Conservation (phyloP, 1,139 yeast genomes). For the Diutina scorzettiae region DNA sequence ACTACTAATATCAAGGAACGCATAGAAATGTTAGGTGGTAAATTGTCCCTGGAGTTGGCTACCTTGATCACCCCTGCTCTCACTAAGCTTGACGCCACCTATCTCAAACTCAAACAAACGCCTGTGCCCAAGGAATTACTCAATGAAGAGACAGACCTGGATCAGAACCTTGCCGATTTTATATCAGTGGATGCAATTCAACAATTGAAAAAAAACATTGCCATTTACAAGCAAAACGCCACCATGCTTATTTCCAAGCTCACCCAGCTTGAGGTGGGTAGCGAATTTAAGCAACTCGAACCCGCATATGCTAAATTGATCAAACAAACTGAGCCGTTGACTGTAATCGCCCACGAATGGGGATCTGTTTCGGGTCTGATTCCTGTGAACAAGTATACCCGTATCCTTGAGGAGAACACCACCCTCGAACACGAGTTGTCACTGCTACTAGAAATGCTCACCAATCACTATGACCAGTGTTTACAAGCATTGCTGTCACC, state of each 20-base stretch:
- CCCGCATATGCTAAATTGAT: not conserved
- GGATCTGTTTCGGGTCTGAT: not conserved
- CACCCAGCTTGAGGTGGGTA: not conserved
- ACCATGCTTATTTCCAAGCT: not conserved
- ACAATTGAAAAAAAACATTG: not conserved
- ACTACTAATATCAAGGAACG: not conserved
- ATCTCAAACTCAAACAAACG: not conserved
- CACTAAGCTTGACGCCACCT: not conserved
- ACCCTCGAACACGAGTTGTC: constrained; percentile 63
- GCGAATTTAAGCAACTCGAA: not conserved
- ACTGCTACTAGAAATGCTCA: constrained; percentile 52
- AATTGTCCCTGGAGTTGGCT: not conserved
- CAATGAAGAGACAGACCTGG: not conserved
- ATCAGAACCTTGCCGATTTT: constrained; percentile 2
- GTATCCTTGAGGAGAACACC: constrained; percentile 23
- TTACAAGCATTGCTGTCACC: not conserved
- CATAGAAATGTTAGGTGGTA: too few relatives aligned
- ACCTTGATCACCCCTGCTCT: not conserved
- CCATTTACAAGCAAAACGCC: not conserved
- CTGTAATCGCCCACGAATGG: not conserved
- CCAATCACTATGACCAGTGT: constrained; percentile 31
- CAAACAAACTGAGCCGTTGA: not conserved
- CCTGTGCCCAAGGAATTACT: not conserved
- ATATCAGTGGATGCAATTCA: not conserved
- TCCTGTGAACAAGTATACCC: not conserved